Conservation (phyloP, 1,284 basidiomycete genomes). For the Sporisorium exsertum region DNA sequence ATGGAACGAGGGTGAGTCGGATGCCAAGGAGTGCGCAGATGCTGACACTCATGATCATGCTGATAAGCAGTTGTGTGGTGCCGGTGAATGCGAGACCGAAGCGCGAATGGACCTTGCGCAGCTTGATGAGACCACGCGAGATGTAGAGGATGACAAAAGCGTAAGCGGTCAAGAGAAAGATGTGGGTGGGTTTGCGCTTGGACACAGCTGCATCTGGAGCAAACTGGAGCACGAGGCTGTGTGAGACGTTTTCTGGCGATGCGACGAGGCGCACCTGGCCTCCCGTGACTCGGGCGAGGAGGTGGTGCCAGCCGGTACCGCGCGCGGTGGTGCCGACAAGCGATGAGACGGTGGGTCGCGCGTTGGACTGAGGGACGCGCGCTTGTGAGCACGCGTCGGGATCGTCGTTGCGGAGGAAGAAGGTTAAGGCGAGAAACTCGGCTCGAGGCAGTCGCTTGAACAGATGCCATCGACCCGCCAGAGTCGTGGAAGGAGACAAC, state of each 20-base stretch:
- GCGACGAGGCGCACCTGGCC: constrained; percentile 55
- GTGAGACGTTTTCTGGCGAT: constrained; percentile 46
- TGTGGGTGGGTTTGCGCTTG: constrained; percentile 36
- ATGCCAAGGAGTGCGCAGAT: constrained; percentile 87
- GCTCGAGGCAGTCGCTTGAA: constrained; percentile 63
- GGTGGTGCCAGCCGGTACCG: constrained; percentile 45
- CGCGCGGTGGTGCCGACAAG: not conserved
- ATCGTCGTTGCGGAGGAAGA: constrained; percentile 50
- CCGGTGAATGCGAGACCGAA: constrained; percentile 93
- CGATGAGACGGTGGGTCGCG: not conserved
- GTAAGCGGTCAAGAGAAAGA: constrained; percentile 82
- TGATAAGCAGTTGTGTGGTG: constrained; percentile 87
- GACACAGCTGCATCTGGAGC: constrained; percentile 46
- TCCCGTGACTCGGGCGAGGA: constrained; percentile 52
- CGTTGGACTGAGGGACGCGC: not conserved
- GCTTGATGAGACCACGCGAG: constrained; percentile 76
- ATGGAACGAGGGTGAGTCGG: constrained; percentile 86
- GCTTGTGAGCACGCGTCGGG: constrained; percentile 15
- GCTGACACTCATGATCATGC: constrained; percentile 91
- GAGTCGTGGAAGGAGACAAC: constrained; percentile 59
- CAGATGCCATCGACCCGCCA: constrained; percentile 65
- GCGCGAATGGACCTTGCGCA: constrained; percentile 80
- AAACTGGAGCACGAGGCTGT: constrained; percentile 57
- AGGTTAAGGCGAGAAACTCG: constrained; percentile 65
- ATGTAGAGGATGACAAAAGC: constrained; percentile 82